Evolutionary conservation across 1,139 yeast species (phyloP), one percentile per base, ranked within the genome.

Genomic region (Candida sp.): DNA sequence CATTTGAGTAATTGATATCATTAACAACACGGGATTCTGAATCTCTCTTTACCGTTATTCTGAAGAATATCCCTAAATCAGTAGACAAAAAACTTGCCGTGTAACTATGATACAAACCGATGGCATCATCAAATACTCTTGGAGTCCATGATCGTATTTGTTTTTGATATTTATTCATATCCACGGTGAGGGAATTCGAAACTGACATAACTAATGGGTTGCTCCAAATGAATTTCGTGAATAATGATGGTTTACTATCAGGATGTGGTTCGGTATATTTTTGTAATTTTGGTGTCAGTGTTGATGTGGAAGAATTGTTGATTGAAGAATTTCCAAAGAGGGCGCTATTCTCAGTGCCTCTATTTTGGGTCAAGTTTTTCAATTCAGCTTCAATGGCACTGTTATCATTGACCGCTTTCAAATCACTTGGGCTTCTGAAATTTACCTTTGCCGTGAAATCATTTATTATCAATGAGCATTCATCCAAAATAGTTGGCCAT

Each of bases 401-500:
- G 41, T 51, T 46, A 15, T 53, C 49, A 37, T 62, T 57, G n/a
- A 70, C 54, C 0, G 61, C 64, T 15, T 55, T 58, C 46, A 70
- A 51, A 48, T 73, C 78, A 6, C 63, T 45, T 4, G 56, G 47
- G 5, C 63, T 51, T 47, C 77, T 51, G 54, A 58, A 63, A 48
- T 69, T 72, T 7, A 79, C 64, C 25, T 79, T 58, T 22, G 66
- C 67, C 1, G 74, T 66, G 4, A 77, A 68, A 46, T 70, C 75
- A 32, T 69, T 70, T 43, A 85, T 75, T 4, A 81, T 75, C 45
- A 73, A 61, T 8, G 81, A 63, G 54, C 89, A 81, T 53, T 84
- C 88, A 43, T 75, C 79, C 38, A 83, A 62, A 3, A 84, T 73
- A 4, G 76, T 69, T 0, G 77, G 68, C 90, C 90, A 84, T 5